Base-by-base conservation (phyloP, 768 basidiomycete genomes). In the Cystobasidium ongulense region DNA sequence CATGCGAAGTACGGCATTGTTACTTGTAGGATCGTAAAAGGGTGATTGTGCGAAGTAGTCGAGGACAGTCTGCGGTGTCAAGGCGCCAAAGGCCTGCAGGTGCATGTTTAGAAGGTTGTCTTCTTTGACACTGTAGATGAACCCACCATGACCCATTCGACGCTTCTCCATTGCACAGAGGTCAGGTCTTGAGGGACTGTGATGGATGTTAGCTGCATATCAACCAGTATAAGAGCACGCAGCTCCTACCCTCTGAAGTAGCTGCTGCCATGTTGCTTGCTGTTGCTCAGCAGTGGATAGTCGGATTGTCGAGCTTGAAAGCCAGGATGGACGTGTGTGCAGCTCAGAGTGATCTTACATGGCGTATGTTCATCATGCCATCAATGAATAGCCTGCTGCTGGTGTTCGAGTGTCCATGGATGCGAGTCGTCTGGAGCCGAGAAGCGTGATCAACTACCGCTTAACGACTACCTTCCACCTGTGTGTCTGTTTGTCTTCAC, bases 21-120 rank as follows among this genome's bases (percentile, higher is more conserved):
- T 93, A 82, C 90, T 92, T 82, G 90, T 89, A 81, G 91, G 91
- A 82, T 94, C 92, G 80, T 92, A 95, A 83, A 92, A 94, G 87
- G 92, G 92, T 33, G 91, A 92, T 0, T 87, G 87, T 15, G 89
- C 84, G 80, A 95, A 95, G 83, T 94, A 95, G 71, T 93, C 91
- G 75, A 94, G 88, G 63, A 90, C 91, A 79, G 89, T 90, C 76
- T 90, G 86, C 1, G 84, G 81, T 1, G 67, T 68, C 8, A 73
- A 39, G 39, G 72, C 43, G 7, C 72, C 72, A 31, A 73, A 73
- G 23, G 72, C 72, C 62, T 73, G 63, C 7, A 10, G 21, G 15
- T 39, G 11, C 11, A 41, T 15, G 21, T 29, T 1, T n/a, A 53
- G 15, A 7, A 35, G 50, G 39, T 29, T 3, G 41, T 33, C 43